A percentile compares a stretch with the other conserved stretches of the same genome.
phyloP scores from a whole-genome alignment of 2,329 filamentous ascomycete species.

The Venturia pyrina region DNA sequence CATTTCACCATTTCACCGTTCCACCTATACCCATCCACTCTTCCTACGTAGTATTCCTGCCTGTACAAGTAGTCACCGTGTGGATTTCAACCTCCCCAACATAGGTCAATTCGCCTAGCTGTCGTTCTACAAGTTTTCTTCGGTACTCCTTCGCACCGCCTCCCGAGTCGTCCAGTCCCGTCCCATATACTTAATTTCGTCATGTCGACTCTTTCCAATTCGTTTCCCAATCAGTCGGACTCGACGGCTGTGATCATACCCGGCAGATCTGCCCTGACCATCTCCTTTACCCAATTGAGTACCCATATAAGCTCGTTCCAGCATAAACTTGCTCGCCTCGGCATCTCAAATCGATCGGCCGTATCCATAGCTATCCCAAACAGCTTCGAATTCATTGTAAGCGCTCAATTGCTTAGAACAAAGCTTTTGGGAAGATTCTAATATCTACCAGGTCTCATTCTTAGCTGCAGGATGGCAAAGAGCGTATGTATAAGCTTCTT shows the following conservation, averaged over 20 bases:
- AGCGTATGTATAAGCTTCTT: constrained; percentile 26
- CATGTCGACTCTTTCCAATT: constrained; percentile 49
- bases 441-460: constrained; percentile 40
- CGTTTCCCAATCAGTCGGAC: constrained; percentile 42
- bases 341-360: constrained; percentile 57
- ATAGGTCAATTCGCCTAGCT: background rate
- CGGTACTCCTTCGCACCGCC: background rate
- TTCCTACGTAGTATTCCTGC: background rate
- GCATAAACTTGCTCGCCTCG: constrained; percentile 64
- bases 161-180: background rate
- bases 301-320: constrained; percentile 63
- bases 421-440: background rate
- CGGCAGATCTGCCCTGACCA: constrained; percentile 47
- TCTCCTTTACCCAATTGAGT: constrained; percentile 59
- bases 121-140: background rate
- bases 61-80: background rate
- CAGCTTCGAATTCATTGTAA: constrained; percentile 79
- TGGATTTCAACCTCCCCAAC: background rate
- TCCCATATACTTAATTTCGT: background rate
- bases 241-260: constrained; percentile 65
- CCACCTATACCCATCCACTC: background rate
- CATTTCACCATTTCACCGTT: too few species aligned
- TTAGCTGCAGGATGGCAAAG: constrained; percentile 79
- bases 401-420: background rate
- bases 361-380: constrained; percentile 79